A percentile compares a stretch with the other conserved stretches of the same genome.
phyloP scores from a whole-genome alignment of 345 rosid species.

The Eucalyptus albens region DNA sequence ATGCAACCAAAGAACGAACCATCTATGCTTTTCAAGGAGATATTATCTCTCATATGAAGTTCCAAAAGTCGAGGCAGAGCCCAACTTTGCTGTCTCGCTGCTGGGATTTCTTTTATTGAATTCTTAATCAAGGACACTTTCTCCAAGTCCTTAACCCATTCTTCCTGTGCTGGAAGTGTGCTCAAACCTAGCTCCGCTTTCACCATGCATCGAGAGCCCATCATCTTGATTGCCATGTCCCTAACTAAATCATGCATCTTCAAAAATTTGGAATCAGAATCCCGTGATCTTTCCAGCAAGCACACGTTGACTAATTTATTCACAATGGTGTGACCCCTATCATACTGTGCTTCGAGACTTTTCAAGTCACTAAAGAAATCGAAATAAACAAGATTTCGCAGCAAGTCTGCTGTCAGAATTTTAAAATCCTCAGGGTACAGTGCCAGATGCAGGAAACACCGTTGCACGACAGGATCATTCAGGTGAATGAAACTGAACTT shows the following conservation, averaged over 20 bases:
- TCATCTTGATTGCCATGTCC: neutral
- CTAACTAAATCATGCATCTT: neutral
- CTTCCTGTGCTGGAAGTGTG: neutral
- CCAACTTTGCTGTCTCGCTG: neutral
- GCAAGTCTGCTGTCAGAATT: accelerated
- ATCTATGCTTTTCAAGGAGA: accelerated
- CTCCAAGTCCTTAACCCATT: neutral
- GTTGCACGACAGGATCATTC: accelerated
- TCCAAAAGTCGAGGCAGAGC: neutral
- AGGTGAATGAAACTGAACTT: neutral
- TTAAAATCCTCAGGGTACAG: neutral
- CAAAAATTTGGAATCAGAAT: accelerated
- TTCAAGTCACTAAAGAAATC: neutral
- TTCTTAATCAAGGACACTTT: accelerated
- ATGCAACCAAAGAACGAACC: neutral
- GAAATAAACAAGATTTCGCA: neutral
- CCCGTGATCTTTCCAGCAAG: neutral
- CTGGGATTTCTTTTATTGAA: accelerated
- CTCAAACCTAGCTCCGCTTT: neutral
- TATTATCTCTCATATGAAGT: accelerated
- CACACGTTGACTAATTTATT: neutral
- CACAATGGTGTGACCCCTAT: neutral
- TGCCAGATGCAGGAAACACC: neutral
- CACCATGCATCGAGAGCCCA: neutral
- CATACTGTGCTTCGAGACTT: neutral